phyloP scores from a whole-genome alignment of 2,329 filamentous ascomycete species.

The Colletotrichum nymphaeae region DNA sequence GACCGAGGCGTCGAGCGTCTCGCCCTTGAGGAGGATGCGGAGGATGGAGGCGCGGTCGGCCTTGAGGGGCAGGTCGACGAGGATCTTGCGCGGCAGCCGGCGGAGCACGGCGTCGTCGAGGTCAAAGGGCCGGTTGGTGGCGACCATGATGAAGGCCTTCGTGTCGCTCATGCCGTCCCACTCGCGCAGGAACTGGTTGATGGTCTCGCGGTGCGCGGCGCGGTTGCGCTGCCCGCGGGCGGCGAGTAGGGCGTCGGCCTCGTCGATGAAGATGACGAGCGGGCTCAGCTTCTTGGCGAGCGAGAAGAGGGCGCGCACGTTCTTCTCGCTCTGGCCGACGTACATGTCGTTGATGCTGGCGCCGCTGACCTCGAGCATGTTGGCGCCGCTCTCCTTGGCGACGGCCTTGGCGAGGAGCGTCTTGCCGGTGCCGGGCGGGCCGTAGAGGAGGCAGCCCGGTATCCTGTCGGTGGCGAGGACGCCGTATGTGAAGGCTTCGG shows the following conservation, averaged over 20 bases:
- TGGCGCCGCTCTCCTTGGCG: slow-evolving; percentile 75
- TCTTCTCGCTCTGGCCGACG: slow-evolving; percentile 96
- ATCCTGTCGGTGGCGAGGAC: slow-evolving; percentile 92
- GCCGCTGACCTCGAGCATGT: slow-evolving; percentile 88
- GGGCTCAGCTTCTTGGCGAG: slow-evolving; percentile 92
- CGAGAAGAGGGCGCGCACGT: slow-evolving; percentile 90
- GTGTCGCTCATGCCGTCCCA: slow-evolving; percentile 91
- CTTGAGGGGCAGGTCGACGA: slow-evolving; percentile 78
- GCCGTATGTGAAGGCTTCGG: slow-evolving; percentile 96
- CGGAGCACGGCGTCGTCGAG: slow-evolving; percentile 88
- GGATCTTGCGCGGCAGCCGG: slow-evolving; percentile 77
- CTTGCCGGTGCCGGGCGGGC: slow-evolving; percentile 84
- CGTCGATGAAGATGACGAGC: slow-evolving; percentile 96
- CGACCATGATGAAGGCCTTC: slow-evolving; percentile 97
- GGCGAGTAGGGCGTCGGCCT: slow-evolving; percentile 92
- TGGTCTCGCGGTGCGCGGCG: slow-evolving; percentile 84
- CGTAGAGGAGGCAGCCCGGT: slow-evolving; percentile 88
- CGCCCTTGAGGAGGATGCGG: slow-evolving; percentile 76
- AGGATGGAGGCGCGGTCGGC: slow-evolving; percentile 76
- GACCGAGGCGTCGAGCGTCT: slow-evolving; percentile 71
- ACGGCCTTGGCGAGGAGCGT: slow-evolving; percentile 77
- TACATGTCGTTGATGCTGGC: slow-evolving; percentile 97
- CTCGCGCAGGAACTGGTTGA: slow-evolving; percentile 96
- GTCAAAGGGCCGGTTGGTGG: slow-evolving; percentile 95
- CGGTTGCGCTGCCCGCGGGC: slow-evolving; percentile 76